Base-by-base conservation (phyloP, 345 rosid species). In the Populus nigra region DNA sequence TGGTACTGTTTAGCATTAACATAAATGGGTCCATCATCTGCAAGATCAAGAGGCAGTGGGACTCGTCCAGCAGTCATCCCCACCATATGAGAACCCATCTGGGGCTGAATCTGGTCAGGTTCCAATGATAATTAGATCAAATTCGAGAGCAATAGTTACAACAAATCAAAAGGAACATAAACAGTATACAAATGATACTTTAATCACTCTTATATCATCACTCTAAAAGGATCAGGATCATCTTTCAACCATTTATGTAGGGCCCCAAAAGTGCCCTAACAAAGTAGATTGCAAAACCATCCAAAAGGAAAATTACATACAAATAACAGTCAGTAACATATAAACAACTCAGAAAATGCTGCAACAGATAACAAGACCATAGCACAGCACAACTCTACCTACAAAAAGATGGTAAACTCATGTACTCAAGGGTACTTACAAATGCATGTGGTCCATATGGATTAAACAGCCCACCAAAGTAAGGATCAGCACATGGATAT, bases 1-100 rank as follows among this genome's bases (percentile, higher is more conserved):
- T 83, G 82, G 81, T 88, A 88, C 73, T 88, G 91, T 78, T 88
- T 88, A 36, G 88, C 87, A 67, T 88, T 88, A 31, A 88, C 91
- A 11, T 59, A 88, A 74, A 86, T 86, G 17, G 88, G 88, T 12
- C 84, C 87, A 23, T 86, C 91, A 63, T 86, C 85, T 10, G 87
- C 63, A 47, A 84, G 72, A 78, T 80, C 82, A 59, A 83, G 79
- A 2, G 91, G 91, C 69, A 88, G 76, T 16, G 91, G 85, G 22
- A 88, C 86, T 39, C 88, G 82, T 31, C 69, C 62, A 16, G 84
- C 53, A 41, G 87, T 73, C 75, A 81, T 69, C 68, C 85, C 87
- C 43, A 74, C 38, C 70, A 73, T 57, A 69, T 80, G 86, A 67
- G 89, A 53, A 49, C 81, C 86, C 38, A 77, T 53, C 73, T 83